Percentiles rank a stretch among this genome's conserved stretches.
Evolutionary conservation across 2,329 filamentous ascomycete genomes (phyloP).

Genomic region (Colletotrichum sp.): DNA sequence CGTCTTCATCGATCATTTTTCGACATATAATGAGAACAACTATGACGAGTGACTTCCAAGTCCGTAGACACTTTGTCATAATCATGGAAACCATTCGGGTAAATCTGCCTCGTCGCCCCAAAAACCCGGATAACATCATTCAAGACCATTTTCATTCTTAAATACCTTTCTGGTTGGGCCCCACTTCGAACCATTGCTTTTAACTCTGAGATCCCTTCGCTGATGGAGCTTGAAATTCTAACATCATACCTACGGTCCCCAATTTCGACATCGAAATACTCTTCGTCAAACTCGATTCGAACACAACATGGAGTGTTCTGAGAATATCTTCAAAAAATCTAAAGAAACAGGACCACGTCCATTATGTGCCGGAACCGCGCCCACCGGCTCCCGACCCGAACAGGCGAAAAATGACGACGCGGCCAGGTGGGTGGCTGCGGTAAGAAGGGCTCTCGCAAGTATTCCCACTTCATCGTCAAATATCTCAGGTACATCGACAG

Average conservation of each 20-base stretch:
- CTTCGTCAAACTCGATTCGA: background rate
- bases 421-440: background rate
- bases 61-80: background rate
- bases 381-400: background rate
- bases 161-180: background rate
- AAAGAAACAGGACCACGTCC: background rate
- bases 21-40: background rate
- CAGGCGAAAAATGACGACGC: background rate
- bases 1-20: no score
- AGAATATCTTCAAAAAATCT: accelerated
- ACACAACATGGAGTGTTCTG: background rate
- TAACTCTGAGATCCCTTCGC: accelerated
- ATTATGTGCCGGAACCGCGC: background rate
- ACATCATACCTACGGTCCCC: background rate
- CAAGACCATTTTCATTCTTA: background rate
- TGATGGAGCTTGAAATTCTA: accelerated
- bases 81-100: background rate
- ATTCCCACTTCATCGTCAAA: background rate
- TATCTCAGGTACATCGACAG: background rate
- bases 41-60: background rate
- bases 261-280: background rate
- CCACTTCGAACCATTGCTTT: accelerated
- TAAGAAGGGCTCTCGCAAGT: background rate
- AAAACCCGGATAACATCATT: background rate
- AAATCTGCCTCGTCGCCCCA: accelerated